Conservation (phyloP, 2,329 filamentous ascomycete genomes). For the Zymoseptoria crescenta region DNA sequence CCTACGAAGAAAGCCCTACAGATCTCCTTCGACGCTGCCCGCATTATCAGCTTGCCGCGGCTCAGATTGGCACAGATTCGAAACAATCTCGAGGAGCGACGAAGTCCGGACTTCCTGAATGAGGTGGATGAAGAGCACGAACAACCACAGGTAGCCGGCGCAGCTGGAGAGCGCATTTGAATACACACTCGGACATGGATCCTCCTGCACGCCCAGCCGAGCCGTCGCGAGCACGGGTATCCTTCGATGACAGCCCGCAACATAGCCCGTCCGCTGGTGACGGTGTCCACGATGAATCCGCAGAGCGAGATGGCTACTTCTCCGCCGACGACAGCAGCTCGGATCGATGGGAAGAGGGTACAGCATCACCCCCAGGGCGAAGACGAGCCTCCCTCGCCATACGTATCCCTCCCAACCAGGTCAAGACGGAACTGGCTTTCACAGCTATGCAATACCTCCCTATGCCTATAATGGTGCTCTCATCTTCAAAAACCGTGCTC, state of each 20-base stretch:
- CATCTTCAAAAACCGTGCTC: conserved; percentile 60
- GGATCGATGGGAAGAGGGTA: not conserved
- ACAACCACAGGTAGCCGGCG: not conserved
- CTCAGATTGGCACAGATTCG: not conserved
- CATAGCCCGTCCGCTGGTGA: not conserved
- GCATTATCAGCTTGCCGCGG: not conserved
- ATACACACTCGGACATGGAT: not conserved
- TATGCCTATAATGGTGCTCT: conserved; percentile 62
- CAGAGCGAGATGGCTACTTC: conserved; percentile 23
- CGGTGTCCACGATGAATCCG: not conserved
- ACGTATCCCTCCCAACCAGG: conserved; percentile 26
- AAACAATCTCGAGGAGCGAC: not conserved
- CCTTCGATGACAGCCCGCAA: conserved; percentile 3
- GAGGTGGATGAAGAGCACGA: not conserved
- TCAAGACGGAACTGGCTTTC: conserved; percentile 44
- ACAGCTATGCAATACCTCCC: conserved; percentile 67
- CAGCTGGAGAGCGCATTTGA: not conserved
- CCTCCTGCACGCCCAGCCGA: not conserved
- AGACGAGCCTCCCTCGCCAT: conserved; percentile 26
- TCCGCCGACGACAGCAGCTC: conserved; percentile 17
- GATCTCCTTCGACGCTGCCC: not conserved
- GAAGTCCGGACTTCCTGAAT: not conserved
- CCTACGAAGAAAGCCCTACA: not conserved
- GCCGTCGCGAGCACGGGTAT: conserved; percentile 3
- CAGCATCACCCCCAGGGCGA: conserved; percentile 4